These are phyloP conservation scores for Carex pumila DNA, from an alignment of 176 grass and related monocot species.

Conservation along the genomic window DNA sequence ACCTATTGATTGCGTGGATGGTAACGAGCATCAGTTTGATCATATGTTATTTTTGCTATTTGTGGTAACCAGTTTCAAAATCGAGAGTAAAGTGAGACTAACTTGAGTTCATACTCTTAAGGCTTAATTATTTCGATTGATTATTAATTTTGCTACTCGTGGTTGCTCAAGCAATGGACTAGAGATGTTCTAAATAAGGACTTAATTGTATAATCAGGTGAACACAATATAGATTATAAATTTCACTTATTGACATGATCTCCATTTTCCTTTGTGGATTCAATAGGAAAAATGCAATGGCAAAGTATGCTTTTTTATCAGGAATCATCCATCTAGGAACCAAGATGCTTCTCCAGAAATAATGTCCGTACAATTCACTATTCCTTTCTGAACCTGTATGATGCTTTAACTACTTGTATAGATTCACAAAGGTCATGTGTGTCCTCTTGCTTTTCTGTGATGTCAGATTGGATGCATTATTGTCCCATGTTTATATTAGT, in stretches of 20 bases:
- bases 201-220: neutral
- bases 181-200: neutral
- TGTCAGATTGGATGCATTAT: neutral
- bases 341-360: slow-evolving; percentile 2
- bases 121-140: neutral
- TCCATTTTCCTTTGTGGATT: neutral
- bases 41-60: neutral
- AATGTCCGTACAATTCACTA: neutral
- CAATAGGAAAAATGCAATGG: neutral
- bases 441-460: neutral
- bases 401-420: neutral
- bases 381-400: neutral
- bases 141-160: neutral
- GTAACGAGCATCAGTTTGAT: neutral
- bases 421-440: neutral
- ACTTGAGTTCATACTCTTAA: neutral
- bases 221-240: neutral
- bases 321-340: neutral
- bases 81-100: neutral
- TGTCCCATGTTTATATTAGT: neutral
- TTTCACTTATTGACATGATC: neutral
- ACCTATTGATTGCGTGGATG: neutral
- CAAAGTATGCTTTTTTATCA: slow-evolving; percentile 2
- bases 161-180: neutral
- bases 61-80: neutral